Base-by-base conservation (phyloP, 2,329 filamentous ascomycete species). In the Penicillium sp. region DNA sequence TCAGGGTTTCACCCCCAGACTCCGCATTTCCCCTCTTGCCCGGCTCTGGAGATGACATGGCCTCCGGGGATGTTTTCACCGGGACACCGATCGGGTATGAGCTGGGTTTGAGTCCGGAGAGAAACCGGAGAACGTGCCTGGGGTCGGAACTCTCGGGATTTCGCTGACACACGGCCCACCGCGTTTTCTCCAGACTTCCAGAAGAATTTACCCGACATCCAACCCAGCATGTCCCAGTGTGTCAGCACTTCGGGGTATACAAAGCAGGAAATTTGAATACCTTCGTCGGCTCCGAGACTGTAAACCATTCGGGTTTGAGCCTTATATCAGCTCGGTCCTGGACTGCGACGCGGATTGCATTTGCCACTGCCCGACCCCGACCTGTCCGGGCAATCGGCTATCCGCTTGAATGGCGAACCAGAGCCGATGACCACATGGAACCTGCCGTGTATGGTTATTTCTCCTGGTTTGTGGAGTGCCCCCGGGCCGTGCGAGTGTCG, bases 11-110 rank as follows among this genome's bases (percentile, higher is more conserved):
- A 29, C 31, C 43, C 39, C 53, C 60, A 54, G 55, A 60, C 57
- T 62, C 59, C 61, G 54, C 59, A 62, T 57, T 59, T 63, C 47
- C 59, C 57, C 57, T 21, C 47, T 44, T 34, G 54, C 43, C 47
- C 44, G 29, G 48, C 47, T 36, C 45, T 50, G 40, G 51, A 43
- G 45, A 43, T 48, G 45, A 16, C n/a, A 50, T 36, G 7, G 22
- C 43, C 13, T 36, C 34, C 32, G 52, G 52, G 38, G 43, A 52
- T 44, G 22, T 21, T 43, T 46, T 62, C 62, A 64, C 62, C 62
- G 62, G 54, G 42, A 56, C 31, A 56, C 59, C 36, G 39, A 64
- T 59, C 29, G 40, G 61, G 61, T 47, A 60, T 59, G 52, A 54
- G 1, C 34, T 49, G 36, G 34, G 39, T 34, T 32, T 31, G 34